Conservation (phyloP, 225 moss, liverwort and hornwort genomes). For the Ulota crispa region DNA sequence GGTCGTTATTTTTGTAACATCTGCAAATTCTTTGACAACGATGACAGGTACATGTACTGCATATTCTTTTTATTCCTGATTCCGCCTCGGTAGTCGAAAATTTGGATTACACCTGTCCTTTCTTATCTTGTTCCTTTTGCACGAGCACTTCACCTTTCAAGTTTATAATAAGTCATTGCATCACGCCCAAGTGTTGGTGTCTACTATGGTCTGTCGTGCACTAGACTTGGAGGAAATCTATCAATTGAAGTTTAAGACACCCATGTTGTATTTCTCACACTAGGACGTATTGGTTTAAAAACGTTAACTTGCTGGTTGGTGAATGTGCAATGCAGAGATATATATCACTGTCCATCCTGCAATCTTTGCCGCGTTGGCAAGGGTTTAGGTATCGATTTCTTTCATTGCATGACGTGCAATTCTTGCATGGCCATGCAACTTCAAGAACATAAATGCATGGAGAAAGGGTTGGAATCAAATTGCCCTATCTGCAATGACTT, state of each 20-base stretch:
- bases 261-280: background rate
- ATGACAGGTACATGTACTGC: constrained; percentile 61
- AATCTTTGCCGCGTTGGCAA: constrained; percentile 98
- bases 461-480: constrained; percentile 93
- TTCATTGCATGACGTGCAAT: constrained; percentile 98
- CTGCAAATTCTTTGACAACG: constrained; percentile 98
- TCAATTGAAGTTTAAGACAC: background rate
- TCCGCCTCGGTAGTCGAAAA: background rate
- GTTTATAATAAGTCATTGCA: background rate
- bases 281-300: background rate
- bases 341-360: constrained; percentile 97
- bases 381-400: constrained; percentile 91
- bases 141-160: background rate
- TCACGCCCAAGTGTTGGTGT: background rate
- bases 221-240: constrained; percentile 1
- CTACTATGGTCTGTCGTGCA: background rate
- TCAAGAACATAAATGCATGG: constrained; percentile 79
- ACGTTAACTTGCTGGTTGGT: constrained; percentile 13
- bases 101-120: background rate
- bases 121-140: background rate
- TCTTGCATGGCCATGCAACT: constrained; percentile 89
- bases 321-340: constrained; percentile 59
- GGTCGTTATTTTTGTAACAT: constrained; percentile 93
- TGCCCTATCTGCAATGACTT: constrained; percentile 99
- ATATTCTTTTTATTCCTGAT: background rate